phyloP scores from a whole-genome alignment of 495 filamentous ascomycete species.

The Neurospora sp. region DNA sequence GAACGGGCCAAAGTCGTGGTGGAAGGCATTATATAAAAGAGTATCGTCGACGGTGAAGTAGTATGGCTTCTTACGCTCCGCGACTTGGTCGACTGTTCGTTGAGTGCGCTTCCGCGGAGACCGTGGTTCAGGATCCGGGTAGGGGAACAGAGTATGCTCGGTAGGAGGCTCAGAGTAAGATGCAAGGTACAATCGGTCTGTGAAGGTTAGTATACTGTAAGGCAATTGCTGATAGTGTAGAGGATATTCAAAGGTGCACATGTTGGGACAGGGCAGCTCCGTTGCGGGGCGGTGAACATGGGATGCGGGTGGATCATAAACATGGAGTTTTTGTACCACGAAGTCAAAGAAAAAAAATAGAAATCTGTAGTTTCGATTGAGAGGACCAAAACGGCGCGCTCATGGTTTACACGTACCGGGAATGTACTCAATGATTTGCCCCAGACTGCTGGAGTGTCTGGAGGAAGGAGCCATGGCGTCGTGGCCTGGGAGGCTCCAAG shows the following conservation, averaged over 20 bases:
- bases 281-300: background rate
- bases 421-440: constrained; percentile 50
- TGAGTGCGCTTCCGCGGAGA: constrained; percentile 68
- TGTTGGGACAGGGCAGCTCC: background rate
- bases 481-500: constrained; percentile 4
- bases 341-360: background rate
- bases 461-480: constrained; percentile 34
- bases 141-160: constrained; percentile 78
- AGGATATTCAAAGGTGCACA: constrained; percentile 1
- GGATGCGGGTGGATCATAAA: background rate
- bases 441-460: constrained; percentile 31
- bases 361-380: background rate
- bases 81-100: constrained; percentile 48
- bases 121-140: constrained; percentile 43
- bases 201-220: constrained; percentile 25
- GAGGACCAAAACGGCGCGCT: background rate
- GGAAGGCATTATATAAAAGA: constrained; percentile 94
- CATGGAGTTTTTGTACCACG: background rate
- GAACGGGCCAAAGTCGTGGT: constrained; percentile 94
- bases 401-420: constrained; percentile 32
- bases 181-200: constrained; percentile 91
- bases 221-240: constrained; percentile 8
- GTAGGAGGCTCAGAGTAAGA: constrained; percentile 78
- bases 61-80: constrained; percentile 50
- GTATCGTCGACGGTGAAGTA: constrained; percentile 95